These are phyloP conservation scores for Pseudocercospora eumusae DNA, from an alignment of 2,329 filamentous ascomycete genomes.

Conservation along the genomic window DNA sequence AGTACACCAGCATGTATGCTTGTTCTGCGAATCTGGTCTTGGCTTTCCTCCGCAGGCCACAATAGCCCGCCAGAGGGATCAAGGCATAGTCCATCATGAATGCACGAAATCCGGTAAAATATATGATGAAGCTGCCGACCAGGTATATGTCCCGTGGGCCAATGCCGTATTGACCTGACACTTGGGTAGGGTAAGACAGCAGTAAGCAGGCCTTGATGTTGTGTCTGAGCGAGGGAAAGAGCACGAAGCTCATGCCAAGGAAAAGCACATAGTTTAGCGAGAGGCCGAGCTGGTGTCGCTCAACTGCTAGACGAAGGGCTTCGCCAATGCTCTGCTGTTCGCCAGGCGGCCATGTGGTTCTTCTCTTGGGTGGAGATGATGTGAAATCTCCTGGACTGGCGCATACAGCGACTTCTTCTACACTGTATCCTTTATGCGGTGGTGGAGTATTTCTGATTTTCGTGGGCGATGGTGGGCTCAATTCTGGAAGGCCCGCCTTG, in stretches of 20 bases:
- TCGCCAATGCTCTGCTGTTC: slow-evolving; percentile 38
- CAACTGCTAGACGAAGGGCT: slow-evolving; percentile 41
- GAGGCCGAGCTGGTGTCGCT: slow-evolving; percentile 58
- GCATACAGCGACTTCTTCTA: slow-evolving; percentile 33
- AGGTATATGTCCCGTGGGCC: slow-evolving; percentile 79
- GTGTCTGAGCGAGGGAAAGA: slow-evolving; percentile 75
- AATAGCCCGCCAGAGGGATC: slow-evolving; percentile 69
- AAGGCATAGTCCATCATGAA: slow-evolving; percentile 84
- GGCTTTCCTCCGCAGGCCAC: slow-evolving; percentile 78
- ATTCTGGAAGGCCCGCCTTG: slow-evolving; percentile 19
- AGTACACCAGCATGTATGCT: slow-evolving; percentile 86
- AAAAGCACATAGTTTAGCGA: slow-evolving; percentile 83
- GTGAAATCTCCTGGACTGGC: slow-evolving; percentile 30
- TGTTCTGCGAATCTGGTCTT: slow-evolving; percentile 85
- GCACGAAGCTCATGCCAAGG: slow-evolving; percentile 76
- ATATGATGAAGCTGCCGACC: slow-evolving; percentile 74
- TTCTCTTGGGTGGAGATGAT: slow-evolving; percentile 17
- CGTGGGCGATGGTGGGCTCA: slow-evolving; percentile 18
- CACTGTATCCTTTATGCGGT: slow-evolving; percentile 21
- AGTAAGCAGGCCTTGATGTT: slow-evolving; percentile 87
- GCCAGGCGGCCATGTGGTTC: slow-evolving; percentile 22
- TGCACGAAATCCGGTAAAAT: slow-evolving; percentile 84
- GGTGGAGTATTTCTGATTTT: slow-evolving; percentile 26
- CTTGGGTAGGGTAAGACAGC: slow-evolving; percentile 67
- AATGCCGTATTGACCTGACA: slow-evolving; percentile 65